Evolutionary conservation across 2,329 filamentous ascomycete species (phyloP).

Genomic region (Pseudogymnoascus sp.): DNA sequence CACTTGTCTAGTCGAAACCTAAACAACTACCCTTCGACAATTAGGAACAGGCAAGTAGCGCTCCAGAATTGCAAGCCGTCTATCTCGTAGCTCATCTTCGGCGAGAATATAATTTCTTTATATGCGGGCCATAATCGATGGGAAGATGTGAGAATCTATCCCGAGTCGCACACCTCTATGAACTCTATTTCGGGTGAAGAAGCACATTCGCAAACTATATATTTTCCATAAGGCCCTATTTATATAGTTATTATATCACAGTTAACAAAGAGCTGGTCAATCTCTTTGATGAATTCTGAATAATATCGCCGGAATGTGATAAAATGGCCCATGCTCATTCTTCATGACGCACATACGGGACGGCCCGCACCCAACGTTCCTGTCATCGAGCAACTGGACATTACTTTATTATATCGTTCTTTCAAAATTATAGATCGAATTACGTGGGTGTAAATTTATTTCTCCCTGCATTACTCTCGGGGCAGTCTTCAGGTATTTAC

Average conservation of each 20-base stretch:
- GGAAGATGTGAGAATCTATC: not conserved
- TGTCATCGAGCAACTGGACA: not conserved
- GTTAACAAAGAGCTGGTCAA: not conserved
- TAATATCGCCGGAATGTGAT: not conserved
- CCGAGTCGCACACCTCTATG: not conserved
- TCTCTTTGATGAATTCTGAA: not conserved
- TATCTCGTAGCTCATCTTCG: not conserved
- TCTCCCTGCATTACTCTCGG: not conserved
- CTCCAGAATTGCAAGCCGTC: not conserved
- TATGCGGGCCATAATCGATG: not conserved
- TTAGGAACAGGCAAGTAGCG: not conserved
- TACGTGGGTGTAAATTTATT: not conserved
- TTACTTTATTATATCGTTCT: not conserved
- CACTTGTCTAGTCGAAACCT: not conserved
- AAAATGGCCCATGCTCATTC: not conserved
- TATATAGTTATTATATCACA: not conserved
- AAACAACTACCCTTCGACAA: not conserved
- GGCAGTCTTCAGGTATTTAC: not conserved
- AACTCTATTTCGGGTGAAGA: not conserved
- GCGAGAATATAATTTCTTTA: not conserved
- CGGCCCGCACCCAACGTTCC: not conserved
- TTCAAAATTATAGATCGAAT: not conserved
- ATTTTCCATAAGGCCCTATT: not conserved
- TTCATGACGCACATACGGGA: not conserved
- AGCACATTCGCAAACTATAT: not conserved